Evolutionary conservation across 1,284 basidiomycete species (phyloP).

Genomic region (Earliella scabrosa): DNA sequence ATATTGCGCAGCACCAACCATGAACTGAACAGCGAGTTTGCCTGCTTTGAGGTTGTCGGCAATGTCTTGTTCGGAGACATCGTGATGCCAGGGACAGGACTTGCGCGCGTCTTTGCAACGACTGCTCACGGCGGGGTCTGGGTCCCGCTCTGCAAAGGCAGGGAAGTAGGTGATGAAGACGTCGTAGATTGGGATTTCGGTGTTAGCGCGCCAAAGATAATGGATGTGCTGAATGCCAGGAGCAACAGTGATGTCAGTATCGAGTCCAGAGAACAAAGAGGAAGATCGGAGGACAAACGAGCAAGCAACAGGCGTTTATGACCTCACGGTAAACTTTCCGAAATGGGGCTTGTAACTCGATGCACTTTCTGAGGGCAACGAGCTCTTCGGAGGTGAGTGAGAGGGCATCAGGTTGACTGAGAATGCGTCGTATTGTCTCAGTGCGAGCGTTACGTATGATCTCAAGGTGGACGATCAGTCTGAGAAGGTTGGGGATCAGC

Average conservation of each 20-base stretch:
- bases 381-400: neutral
- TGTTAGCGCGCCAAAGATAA: constrained; percentile 10
- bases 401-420: neutral
- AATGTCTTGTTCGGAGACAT: constrained; percentile 10
- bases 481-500: constrained; percentile 19
- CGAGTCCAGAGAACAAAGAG: neutral
- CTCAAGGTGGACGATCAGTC: constrained; percentile 19
- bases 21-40: constrained; percentile 14
- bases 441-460: constrained; percentile 8
- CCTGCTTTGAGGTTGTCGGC: constrained; percentile 8
- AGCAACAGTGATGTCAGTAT: neutral
- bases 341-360: neutral
- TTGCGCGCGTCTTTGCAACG: neutral
- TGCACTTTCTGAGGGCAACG: too few species aligned
- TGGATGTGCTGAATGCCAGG: constrained; percentile 17
- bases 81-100: constrained; percentile 16
- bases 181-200: constrained; percentile 1
- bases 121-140: neutral
- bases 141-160: constrained; percentile 12
- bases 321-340: constrained; percentile 19
- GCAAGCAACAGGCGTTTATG: constrained; percentile 15
- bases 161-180: constrained; percentile 25
- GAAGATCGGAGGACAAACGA: constrained; percentile 2
- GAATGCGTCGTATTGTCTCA: neutral
- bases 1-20: constrained; percentile 14